phyloP scores from a whole-genome alignment of 2,329 filamentous ascomycete genomes.

The Neobulgaria alba region DNA sequence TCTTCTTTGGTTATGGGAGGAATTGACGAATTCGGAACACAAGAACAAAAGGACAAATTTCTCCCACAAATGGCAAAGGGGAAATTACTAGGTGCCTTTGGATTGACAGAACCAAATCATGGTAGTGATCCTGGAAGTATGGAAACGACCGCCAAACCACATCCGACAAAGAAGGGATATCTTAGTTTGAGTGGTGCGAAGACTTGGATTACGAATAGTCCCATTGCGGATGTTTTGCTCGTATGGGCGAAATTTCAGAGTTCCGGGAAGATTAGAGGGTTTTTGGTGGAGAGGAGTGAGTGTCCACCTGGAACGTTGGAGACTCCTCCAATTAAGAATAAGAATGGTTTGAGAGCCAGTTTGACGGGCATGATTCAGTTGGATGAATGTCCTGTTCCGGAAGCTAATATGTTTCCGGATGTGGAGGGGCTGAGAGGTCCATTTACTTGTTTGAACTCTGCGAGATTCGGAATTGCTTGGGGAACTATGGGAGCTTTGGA shows the following conservation, averaged over 20 bases:
- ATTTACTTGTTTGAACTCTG: constrained; percentile 90
- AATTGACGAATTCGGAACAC: constrained; percentile 78
- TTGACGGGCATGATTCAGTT: constrained; percentile 98
- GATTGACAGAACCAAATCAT: constrained; percentile 86
- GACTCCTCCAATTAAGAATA: constrained; percentile 88
- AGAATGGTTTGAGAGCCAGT: constrained; percentile 86
- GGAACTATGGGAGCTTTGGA: constrained; percentile 91
- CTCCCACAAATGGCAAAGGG: constrained; percentile 76
- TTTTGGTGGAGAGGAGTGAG: constrained; percentile 75
- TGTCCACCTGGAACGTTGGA: constrained; percentile 84
- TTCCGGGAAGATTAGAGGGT: constrained; percentile 90
- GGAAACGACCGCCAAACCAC: constrained; percentile 78
- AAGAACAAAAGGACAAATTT: constrained; percentile 79
- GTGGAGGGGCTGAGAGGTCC: constrained; percentile 82
- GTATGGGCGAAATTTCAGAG: constrained; percentile 91
- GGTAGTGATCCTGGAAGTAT: constrained; percentile 86
- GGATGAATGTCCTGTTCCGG: constrained; percentile 79
- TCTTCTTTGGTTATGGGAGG: constrained; percentile 90
- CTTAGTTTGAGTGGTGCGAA: constrained; percentile 73
- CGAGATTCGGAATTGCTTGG: constrained; percentile 86
- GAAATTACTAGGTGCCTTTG: constrained; percentile 76
- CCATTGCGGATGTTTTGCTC: constrained; percentile 75
- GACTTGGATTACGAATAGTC: constrained; percentile 94
- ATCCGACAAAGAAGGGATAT: constrained; percentile 77
- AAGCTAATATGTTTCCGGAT: constrained; percentile 88